Conservation (phyloP, 495 filamentous ascomycete genomes). For the Lentithecium fluviatile region DNA sequence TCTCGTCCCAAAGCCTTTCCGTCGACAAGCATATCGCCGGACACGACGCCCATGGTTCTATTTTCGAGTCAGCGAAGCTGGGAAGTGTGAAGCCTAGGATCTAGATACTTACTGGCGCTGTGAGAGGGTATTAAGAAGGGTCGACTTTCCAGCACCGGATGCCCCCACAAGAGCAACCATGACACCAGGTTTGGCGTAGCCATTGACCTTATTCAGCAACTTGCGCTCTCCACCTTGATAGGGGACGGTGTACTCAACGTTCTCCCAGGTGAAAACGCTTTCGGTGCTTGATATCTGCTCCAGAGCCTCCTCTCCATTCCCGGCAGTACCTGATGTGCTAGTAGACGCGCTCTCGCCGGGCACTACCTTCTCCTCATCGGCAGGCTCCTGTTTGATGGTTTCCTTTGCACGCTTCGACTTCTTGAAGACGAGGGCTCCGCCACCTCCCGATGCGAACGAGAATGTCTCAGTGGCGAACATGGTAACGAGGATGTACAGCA, state of each 20-base stretch:
- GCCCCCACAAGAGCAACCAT: slow-evolving; percentile 83
- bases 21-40: slow-evolving; percentile 76
- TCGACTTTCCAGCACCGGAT: slow-evolving; percentile 81
- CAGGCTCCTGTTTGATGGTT: slow-evolving; percentile 46
- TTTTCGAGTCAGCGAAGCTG: no score
- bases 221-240: slow-evolving; percentile 68
- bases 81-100: no score
- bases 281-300: slow-evolving; percentile 60
- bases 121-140: slow-evolving; percentile 70
- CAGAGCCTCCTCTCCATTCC: slow-evolving; percentile 48
- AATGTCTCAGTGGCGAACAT: slow-evolving; percentile 40
- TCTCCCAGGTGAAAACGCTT: slow-evolving; percentile 71
- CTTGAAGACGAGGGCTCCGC: slow-evolving; percentile 66
- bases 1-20: slow-evolving; percentile 64
- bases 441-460: slow-evolving; percentile 37
- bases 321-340: slow-evolving; percentile 7
- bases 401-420: slow-evolving; percentile 60
- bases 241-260: slow-evolving; percentile 71
- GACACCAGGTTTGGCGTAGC: slow-evolving; percentile 76
- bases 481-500: slow-evolving; percentile 44
- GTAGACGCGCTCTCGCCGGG: slow-evolving; percentile 2
- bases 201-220: slow-evolving; percentile 69
- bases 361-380: slow-evolving; percentile 48
- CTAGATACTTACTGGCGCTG: slow-evolving; percentile 58
- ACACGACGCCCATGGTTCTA: slow-evolving; percentile 62